Percentiles rank a stretch among this genome's conserved stretches.
phyloP scores from a whole-genome alignment of 2,329 filamentous ascomycete species.

The Alternaria triticimaculans region DNA sequence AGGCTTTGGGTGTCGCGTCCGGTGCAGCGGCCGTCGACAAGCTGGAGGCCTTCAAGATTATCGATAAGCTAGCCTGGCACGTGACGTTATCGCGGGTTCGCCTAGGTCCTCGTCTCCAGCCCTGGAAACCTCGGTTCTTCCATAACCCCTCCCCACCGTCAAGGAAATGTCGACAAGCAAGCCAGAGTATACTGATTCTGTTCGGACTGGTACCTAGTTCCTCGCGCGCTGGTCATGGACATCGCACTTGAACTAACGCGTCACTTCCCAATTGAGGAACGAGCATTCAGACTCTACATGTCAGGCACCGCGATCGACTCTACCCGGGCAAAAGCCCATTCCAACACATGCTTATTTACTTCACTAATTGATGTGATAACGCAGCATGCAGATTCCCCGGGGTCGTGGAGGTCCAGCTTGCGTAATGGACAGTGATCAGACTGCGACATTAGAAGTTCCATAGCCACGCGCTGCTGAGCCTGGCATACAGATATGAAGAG shows the following conservation, averaged over 20 bases:
- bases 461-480: not conserved
- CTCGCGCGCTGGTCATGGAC: not conserved
- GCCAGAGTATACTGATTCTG: not conserved
- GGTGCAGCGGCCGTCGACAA: not conserved
- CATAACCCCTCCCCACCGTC: not conserved
- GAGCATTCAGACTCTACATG: not conserved
- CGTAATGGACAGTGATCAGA: not conserved
- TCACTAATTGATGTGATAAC: too few relatives aligned
- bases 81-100: not conserved
- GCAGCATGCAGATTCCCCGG: too few relatives aligned
- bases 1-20: not conserved
- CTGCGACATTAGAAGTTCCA: rapidly evolving
- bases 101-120: not conserved
- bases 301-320: not conserved
- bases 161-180: not conserved
- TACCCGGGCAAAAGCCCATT: not conserved
- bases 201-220: not conserved
- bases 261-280: not conserved
- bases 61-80: too few relatives aligned
- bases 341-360: too few relatives aligned
- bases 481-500: not conserved
- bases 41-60: not conserved
- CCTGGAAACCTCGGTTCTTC: not conserved
- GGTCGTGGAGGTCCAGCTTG: not conserved
- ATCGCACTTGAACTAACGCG: not conserved